Evolutionary conservation across 257 asterid species (phyloP).

Genomic region (Avicennia marina): DNA sequence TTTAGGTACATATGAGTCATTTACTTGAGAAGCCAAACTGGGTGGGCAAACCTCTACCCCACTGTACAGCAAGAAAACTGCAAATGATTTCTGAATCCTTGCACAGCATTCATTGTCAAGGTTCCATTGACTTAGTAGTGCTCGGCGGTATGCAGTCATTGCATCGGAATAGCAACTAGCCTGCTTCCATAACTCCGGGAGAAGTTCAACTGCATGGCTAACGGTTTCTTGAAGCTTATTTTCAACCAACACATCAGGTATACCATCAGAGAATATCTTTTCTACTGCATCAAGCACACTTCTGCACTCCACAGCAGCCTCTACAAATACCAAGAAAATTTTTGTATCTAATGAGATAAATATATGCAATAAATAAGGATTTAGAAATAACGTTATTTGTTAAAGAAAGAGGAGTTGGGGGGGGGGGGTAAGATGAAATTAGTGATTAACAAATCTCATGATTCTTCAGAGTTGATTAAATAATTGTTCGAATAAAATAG

Average conservation of each 20-base stretch:
- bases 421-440: no score
- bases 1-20: slow-evolving; percentile 84
- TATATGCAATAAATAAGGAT: slow-evolving; percentile 13
- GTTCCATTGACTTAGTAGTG: slow-evolving; percentile 94
- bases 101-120: slow-evolving; percentile 87
- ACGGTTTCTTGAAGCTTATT: slow-evolving; percentile 91
- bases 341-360: slow-evolving; percentile 27
- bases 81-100: slow-evolving; percentile 91
- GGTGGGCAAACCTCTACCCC: slow-evolving; percentile 89
- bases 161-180: slow-evolving; percentile 71
- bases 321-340: slow-evolving; percentile 48
- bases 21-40: slow-evolving; percentile 79
- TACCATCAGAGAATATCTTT: slow-evolving; percentile 75
- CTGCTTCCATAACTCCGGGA: slow-evolving; percentile 91
- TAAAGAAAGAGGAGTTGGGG: not conserved
- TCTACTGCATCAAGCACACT: slow-evolving; percentile 96
- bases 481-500: not conserved
- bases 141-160: slow-evolving; percentile 80
- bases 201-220: slow-evolving; percentile 91
- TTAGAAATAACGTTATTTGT: slow-evolving; percentile 2
- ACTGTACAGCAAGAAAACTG: slow-evolving; percentile 78
- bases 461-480: no score
- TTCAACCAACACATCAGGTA: slow-evolving; percentile 75
- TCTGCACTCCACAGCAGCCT: slow-evolving; percentile 89
- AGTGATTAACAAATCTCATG: no score